Evolutionary conservation across 1,139 yeast genomes (phyloP).

Genomic region (Schwanniomyces etchellsii): DNA sequence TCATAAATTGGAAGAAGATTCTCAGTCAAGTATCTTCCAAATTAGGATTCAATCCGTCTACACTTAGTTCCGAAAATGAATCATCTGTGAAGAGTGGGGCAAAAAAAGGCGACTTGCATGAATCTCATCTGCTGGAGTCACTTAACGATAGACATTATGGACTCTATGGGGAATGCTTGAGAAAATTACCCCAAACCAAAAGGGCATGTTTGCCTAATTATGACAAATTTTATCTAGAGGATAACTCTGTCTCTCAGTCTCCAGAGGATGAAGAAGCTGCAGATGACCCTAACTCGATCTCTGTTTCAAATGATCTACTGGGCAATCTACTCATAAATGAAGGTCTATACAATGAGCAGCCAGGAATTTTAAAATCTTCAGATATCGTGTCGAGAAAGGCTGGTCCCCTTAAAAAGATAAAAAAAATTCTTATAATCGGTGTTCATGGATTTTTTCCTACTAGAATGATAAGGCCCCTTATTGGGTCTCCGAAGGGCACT

Average conservation of each 20-base stretch:
- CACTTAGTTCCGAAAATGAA: constrained; percentile 9
- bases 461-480: constrained; percentile 71
- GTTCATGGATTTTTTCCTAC: constrained; percentile 96
- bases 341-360: constrained; percentile 5
- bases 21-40: constrained; percentile 30
- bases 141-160: constrained; percentile 36
- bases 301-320: constrained; percentile 39
- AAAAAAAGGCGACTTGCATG: constrained; percentile 13
- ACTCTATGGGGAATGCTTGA: constrained; percentile 35
- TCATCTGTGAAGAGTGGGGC: constrained; percentile 14
- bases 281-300: constrained; percentile 28
- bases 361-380: constrained; percentile 8
- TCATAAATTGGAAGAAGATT: constrained; percentile 34
- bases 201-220: constrained; percentile 42
- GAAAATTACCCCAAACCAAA: constrained; percentile 32
- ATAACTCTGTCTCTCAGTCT: constrained; percentile 13
- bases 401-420: constrained; percentile 30
- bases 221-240: constrained; percentile 21
- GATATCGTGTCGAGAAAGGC: constrained; percentile 26
- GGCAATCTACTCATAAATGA: constrained; percentile 38
- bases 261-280: constrained; percentile 17
- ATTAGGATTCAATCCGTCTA: constrained; percentile 33
- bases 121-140: too few species aligned
- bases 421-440: constrained; percentile 73
- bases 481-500: constrained; percentile 93